phyloP scores from a whole-genome alignment of 345 rosid genomes.

The Ceriops zippeliana region DNA sequence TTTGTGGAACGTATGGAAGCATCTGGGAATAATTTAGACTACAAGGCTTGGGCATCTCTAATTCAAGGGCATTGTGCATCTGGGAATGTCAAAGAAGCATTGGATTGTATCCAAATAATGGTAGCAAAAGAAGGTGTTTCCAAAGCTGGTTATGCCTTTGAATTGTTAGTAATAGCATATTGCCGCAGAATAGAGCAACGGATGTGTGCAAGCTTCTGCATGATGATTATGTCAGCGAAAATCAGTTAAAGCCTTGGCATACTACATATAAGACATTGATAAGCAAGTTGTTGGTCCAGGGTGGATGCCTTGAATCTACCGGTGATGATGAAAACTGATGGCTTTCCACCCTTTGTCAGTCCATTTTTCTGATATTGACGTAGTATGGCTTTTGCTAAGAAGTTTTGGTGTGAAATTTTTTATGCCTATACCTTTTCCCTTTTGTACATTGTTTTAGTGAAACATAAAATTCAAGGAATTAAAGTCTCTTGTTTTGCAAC shows the following conservation, averaged over 20 bases:
- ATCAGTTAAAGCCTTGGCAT: constrained; percentile 54
- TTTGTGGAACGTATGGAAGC: constrained; percentile 47
- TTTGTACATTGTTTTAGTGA: constrained; percentile 5
- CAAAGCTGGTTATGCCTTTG: constrained; percentile 47
- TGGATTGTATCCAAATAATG: constrained; percentile 51
- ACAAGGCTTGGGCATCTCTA: constrained; percentile 54
- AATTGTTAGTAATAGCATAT: constrained; percentile 54
- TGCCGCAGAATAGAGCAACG: constrained; percentile 54
- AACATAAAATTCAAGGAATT: constrained; percentile 19
- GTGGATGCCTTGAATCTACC: constrained; percentile 61
- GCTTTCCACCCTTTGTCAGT: constrained; percentile 64
- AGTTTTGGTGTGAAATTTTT: constrained; percentile 12
- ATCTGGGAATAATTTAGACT: constrained; percentile 48
- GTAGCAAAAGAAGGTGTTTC: constrained; percentile 45
- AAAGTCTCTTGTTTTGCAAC: background rate
- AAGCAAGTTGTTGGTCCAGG: constrained; percentile 54
- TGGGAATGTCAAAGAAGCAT: constrained; percentile 61
- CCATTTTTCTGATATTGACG: constrained; percentile 44
- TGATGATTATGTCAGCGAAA: constrained; percentile 31
- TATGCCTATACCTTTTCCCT: constrained; percentile 12
- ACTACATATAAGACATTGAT: constrained; percentile 60
- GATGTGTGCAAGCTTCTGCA: constrained; percentile 62
- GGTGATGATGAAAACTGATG: constrained; percentile 64
- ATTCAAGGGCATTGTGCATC: constrained; percentile 71
- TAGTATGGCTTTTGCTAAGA: constrained; percentile 22